Evolutionary conservation across 768 basidiomycete species (phyloP), one percentile per base, ranked within the genome.

Genomic region (Daedaleopsis sinensis): DNA sequence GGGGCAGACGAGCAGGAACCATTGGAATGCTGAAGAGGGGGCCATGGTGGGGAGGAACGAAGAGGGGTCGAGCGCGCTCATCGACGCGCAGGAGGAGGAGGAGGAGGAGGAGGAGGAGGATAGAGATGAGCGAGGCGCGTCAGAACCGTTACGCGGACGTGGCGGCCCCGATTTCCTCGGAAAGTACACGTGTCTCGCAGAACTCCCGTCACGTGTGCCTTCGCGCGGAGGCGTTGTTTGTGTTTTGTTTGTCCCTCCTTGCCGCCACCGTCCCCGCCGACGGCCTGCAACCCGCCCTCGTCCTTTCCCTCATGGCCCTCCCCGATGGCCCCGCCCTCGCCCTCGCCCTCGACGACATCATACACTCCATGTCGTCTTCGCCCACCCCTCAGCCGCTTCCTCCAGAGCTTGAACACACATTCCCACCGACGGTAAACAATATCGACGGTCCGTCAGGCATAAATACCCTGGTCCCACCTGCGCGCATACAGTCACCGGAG

Each of bases 1-100:
- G 0, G 87, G 85, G 6, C 90, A 69, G 15, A 87, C 70, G 58
- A 91, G 76, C 36, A 91, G 78, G 57, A 87, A 69, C 69, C 74
- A 74, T 27, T 73, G 73, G 63, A 72, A 67, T 51, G 70, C 61
- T 36, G 65, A 66, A 37, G 72, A 65, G 43, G 65, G 61, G 13
- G 66, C 47, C 72, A 73, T 73, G 57, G 39, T 52, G 48, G 55
- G 58, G 48, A 58, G 58, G 49, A 64, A 53, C n/a, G 38, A 38
- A 19, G 50, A 52, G 13, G 39, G 43, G 23, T 18, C 43, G 39
- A 13, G 39, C 5, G 49, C 27, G 63, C 63, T 49, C 63, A 64
- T 59, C 18, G 63, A 27, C 52, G 38, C 19, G 13, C 35, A 42
- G 58, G 36, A 21, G 21, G 44, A 44, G 23, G 42, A 21, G 16